Percentiles rank a stretch among this genome's conserved stretches.
Conservation (phyloP, 164 flowering plant genomes). For the Hamamelis virginiana region DNA sequence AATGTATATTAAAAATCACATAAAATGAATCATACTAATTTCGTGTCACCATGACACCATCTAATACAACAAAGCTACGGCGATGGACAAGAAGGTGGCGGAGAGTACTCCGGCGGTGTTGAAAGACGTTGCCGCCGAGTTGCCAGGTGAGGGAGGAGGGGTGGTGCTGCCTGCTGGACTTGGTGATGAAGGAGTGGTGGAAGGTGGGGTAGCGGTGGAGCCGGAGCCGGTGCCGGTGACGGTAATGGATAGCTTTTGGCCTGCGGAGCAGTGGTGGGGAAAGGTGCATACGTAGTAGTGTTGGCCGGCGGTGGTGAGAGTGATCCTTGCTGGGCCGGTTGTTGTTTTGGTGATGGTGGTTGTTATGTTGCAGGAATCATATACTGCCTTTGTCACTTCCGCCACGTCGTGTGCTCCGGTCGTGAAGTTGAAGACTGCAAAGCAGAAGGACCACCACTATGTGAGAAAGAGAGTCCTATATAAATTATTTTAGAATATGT, state of each 20-base stretch:
- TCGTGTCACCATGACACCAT: not conserved
- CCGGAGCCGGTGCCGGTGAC: constrained; percentile 21
- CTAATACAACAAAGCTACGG: constrained; percentile 27
- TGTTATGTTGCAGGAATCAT: constrained; percentile 16
- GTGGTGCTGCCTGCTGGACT: constrained; percentile 8
- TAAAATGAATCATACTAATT: constrained; percentile 4
- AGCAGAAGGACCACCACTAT: constrained; percentile 18
- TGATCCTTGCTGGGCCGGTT: constrained; percentile 23
- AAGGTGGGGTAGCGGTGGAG: constrained; percentile 8
- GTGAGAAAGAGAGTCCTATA: too few relatives aligned
- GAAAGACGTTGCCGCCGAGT: constrained; percentile 10
- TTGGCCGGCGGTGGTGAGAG: constrained; percentile 15
- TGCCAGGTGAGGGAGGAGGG: not conserved
- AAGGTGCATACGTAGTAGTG: constrained; percentile 30
- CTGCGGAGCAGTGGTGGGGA: constrained; percentile 28
- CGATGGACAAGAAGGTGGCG: constrained; percentile 14
- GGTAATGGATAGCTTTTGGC: constrained; percentile 40
- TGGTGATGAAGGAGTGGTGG: constrained; percentile 13
- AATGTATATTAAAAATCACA: not conserved
- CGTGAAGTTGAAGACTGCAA: constrained; percentile 33
- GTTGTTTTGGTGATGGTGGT: not conserved
- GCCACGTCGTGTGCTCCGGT: constrained; percentile 30
- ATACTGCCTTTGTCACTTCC: constrained; percentile 15
- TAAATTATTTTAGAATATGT: too few relatives aligned
- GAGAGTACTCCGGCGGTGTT: constrained; percentile 15